phyloP scores from a whole-genome alignment of 169 alveolate genomes.

The Besnoitia besnoiti region DNA sequence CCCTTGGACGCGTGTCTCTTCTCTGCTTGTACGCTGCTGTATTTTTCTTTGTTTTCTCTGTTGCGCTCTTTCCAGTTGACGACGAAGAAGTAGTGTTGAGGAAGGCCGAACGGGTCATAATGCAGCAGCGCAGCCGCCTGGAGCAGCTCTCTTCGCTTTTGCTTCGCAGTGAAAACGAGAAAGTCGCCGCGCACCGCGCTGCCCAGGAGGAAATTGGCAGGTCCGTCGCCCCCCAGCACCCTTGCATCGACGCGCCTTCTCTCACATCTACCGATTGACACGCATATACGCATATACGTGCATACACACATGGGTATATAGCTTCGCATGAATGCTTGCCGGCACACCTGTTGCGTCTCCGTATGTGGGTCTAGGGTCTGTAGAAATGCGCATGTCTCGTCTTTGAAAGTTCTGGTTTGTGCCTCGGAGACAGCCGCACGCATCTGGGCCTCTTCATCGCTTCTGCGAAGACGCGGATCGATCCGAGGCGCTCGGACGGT shows the following conservation, averaged over 20 bases:
- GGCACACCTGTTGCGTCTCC: neutral
- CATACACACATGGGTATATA: neutral
- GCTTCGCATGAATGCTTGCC: neutral
- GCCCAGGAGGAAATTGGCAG: neutral
- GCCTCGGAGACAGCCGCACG: neutral
- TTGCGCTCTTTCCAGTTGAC: no score
- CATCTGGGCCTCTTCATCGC: no score
- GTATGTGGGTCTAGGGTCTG: neutral
- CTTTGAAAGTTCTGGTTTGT: neutral
- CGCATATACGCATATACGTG: no score
- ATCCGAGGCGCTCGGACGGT: no score
- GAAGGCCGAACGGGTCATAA: neutral
- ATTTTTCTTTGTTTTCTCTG: no score
- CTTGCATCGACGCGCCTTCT: neutral
- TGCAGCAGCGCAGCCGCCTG: constrained; percentile 30
- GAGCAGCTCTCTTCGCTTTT: constrained; percentile 32
- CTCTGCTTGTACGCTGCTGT: no score
- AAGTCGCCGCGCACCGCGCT: neutral
- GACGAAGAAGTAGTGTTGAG: constrained; percentile 1
- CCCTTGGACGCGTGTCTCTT: no score
- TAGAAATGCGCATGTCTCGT: neutral
- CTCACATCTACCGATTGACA: neutral
- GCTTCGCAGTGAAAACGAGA: constrained; percentile 8
- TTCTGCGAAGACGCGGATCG: no score
- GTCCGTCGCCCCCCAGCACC: no score